Evolutionary conservation across 257 asterid species (phyloP).

Genomic region (Solanum bulbocastanum): DNA sequence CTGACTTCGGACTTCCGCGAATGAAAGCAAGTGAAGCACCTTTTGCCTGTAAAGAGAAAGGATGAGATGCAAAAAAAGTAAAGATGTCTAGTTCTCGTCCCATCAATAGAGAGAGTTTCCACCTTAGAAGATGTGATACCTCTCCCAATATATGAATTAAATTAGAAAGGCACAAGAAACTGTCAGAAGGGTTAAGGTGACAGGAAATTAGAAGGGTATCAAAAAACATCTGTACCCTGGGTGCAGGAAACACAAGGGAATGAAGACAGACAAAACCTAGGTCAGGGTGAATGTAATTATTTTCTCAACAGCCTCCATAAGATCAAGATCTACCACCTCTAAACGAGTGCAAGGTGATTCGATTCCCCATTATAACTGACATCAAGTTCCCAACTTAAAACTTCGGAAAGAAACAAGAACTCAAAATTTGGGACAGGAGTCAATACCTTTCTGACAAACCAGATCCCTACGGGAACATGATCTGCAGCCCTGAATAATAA

Average conservation of each 20-base stretch:
- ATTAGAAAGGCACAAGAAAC: neutral
- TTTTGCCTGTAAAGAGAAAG: conserved; percentile 42
- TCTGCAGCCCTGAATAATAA: conserved; percentile 54
- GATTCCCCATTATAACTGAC: neutral
- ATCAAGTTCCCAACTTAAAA: neutral
- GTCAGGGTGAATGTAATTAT: neutral
- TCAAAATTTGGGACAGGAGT: neutral
- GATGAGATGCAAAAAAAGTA: neutral
- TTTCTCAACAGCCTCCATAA: neutral
- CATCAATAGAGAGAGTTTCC: neutral
- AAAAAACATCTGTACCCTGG: neutral
- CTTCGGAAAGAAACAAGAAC: neutral
- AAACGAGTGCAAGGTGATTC: neutral
- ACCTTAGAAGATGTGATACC: neutral
- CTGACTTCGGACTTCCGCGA: conserved; percentile 17
- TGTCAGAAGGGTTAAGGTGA: neutral
- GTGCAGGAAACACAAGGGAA: neutral
- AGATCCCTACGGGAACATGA: conserved; percentile 55
- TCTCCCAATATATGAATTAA: neutral
- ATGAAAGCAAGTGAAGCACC: conserved; percentile 67
- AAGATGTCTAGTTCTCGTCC: neutral
- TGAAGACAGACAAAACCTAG: neutral
- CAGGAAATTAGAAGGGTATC: neutral
- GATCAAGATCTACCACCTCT: neutral
- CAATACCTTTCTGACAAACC: conserved; percentile 75